Conservation (phyloP, 495 filamentous ascomycete genomes). For the Tetracladium marchalianum region DNA sequence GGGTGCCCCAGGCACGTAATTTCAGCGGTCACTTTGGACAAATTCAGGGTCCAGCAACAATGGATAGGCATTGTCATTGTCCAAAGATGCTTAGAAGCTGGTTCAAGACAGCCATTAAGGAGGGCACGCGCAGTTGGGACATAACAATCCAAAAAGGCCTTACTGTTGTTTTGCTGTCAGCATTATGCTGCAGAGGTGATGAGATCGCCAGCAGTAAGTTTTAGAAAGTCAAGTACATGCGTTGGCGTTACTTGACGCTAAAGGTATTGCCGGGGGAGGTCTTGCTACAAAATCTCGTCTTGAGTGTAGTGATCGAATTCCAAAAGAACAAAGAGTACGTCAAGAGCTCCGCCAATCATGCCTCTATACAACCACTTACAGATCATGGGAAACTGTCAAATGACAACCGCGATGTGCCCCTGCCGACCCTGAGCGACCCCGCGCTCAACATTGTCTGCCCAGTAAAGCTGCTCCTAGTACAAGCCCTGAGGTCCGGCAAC, state of each 20-base stretch:
- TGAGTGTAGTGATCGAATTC: background rate
- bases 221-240: background rate
- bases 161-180: background rate
- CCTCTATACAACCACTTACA: background rate
- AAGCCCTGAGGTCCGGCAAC: background rate
- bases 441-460: background rate
- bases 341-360: background rate
- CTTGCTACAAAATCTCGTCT: background rate
- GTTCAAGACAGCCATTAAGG: background rate
- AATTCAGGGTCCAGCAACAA: background rate
- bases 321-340: background rate
- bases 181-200: background rate
- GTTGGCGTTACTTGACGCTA: background rate
- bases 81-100: background rate
- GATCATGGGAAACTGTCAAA: background rate
- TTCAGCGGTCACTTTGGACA: too few relatives aligned
- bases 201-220: background rate
- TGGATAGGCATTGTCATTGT: background rate
- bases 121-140: background rate
- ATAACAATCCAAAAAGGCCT: background rate
- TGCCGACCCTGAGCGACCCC: background rate
- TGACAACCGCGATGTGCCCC: background rate
- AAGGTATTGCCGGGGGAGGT: background rate
- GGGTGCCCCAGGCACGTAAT: too few relatives aligned
- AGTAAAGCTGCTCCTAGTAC: slow-evolving; percentile 1